Conservation (phyloP, 306 rosid genomes). For the Quercus agrifolia region DNA sequence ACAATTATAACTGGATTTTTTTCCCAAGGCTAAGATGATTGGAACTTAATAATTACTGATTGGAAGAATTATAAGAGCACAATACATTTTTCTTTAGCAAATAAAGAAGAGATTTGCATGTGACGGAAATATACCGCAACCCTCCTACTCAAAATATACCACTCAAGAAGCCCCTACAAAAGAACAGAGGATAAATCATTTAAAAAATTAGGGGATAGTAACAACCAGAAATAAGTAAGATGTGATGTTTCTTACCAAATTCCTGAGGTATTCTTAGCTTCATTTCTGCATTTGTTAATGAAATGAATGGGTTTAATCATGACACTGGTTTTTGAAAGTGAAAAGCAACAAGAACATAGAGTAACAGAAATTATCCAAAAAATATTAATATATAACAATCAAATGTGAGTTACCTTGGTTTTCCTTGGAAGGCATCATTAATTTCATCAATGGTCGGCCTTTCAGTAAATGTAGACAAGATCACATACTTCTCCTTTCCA, state of each 20-base stretch:
- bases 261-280: conserved; percentile 35
- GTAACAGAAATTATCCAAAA: not conserved
- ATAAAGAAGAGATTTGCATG: not conserved
- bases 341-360: conserved; percentile 3
- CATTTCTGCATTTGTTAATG: conserved; percentile 31
- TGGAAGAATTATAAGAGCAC: not conserved
- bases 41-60: not conserved
- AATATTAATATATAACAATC: not conserved
- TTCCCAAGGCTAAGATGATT: not conserved
- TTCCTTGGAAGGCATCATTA: conserved; percentile 70
- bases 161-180: conserved; percentile 35
- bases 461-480: conserved; percentile 53
- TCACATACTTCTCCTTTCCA: conserved; percentile 67
- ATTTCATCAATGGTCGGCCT: conserved; percentile 70
- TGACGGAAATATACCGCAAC: not conserved
- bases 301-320: conserved; percentile 21
- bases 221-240: not conserved
- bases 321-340: not conserved
- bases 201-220: not conserved
- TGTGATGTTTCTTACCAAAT: conserved; percentile 34
- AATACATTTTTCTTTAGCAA: not conserved
- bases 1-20: not conserved
- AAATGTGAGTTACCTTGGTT: conserved; percentile 42
- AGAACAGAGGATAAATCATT: not conserved
- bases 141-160: conserved; percentile 21